Base-by-base conservation (phyloP, 2,329 filamentous ascomycete species). In the Bimuria novae-zelandiae region DNA sequence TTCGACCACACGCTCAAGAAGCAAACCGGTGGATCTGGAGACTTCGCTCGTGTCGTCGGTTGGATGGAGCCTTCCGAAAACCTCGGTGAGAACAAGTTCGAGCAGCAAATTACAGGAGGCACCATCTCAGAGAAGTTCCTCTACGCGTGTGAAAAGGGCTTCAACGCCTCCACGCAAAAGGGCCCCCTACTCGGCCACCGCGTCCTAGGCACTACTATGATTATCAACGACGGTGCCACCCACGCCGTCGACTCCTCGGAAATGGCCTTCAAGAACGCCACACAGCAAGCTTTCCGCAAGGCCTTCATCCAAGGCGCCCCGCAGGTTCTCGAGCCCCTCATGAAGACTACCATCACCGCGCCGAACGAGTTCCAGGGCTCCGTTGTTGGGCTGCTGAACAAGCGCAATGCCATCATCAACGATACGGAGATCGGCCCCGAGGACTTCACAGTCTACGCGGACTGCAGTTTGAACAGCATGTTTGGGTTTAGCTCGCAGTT, bases 231-330 rank as follows among this genome's bases (percentile, higher is more conserved):
- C 66, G 94, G 94, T 75, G 91, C 92, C 22, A 99, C 92, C 10
- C 94, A 99, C 81, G 91, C 96, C 73, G 97, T 94, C 27, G 94
- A 99, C 80, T 97, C 94, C 12, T 96, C 90, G 25, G 94, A 99
- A 83, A 90, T 92, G 81, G 87, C 94, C 11, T 99, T 99, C 85
- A 95, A 89, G 76, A 88, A 88, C 63, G 93, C 94, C 11, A 96
- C 94, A 2, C 91, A 96, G 75, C 90, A 96, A 80, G 94, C 94
- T 22, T 99, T 99, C 87, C 87, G 89, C 64, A 96, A 97, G 78
- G 89, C 91, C 16, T 97, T 99, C 79, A 81, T 83, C 55, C 85
- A 89, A 11, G 90, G 88, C 29, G 84, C 86, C 47, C 92, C 93
- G 2, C 84, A 90, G 66, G 87, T 99, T 8, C 85, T 99, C 30